A percentile compares a stretch with the other conserved stretches of the same genome.
phyloP scores from a whole-genome alignment of 2,329 filamentous ascomycete genomes.

The Plectosphaerella plurivora region DNA sequence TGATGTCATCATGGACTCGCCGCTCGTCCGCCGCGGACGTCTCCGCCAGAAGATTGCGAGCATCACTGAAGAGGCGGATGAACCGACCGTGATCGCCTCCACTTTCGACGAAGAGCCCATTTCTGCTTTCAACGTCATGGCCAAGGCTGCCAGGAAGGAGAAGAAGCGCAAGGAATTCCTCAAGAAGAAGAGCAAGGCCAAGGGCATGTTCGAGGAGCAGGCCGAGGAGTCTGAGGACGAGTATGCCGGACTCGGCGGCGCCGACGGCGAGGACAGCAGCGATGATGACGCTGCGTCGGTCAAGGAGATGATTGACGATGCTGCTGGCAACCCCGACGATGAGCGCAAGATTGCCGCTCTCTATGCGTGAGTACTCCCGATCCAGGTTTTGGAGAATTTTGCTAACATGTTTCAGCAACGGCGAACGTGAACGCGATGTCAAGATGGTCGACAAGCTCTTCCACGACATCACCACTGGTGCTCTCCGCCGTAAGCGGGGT shows the following conservation, averaged over 20 bases:
- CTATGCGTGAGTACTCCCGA: slow-evolving; percentile 67
- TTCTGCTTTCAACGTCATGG: slow-evolving; percentile 66
- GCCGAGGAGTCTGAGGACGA: slow-evolving; percentile 98
- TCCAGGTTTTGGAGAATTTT: not conserved
- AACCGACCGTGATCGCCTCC: slow-evolving; percentile 8
- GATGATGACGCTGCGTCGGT: slow-evolving; percentile 69
- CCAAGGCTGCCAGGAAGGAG: slow-evolving; percentile 54
- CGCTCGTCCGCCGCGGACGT: slow-evolving; percentile 57
- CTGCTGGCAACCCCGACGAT: slow-evolving; percentile 70
- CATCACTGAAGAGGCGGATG: slow-evolving; percentile 33
- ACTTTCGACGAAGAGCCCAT: slow-evolving; percentile 27
- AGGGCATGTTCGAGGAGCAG: slow-evolving; percentile 84
- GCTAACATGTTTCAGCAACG: slow-evolving; percentile 51
- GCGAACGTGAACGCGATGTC: slow-evolving; percentile 75
- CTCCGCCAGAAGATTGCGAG: slow-evolving; percentile 43
- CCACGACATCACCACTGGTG: slow-evolving; percentile 87
- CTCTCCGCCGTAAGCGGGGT: slow-evolving; percentile 77
- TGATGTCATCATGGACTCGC: slow-evolving; percentile 54
- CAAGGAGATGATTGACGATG: slow-evolving; percentile 87
- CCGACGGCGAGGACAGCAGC: slow-evolving; percentile 78
- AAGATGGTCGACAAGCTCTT: slow-evolving; percentile 87
- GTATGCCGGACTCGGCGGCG: slow-evolving; percentile 89
- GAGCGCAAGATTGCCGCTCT: slow-evolving; percentile 80
- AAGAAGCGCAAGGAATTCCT: slow-evolving; percentile 58
- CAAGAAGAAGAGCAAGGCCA: slow-evolving; percentile 82